A percentile compares a stretch with the other conserved stretches of the same genome.
Evolutionary conservation across 331 rosid species (phyloP).

Genomic region (Erythrophleum ivorense): DNA sequence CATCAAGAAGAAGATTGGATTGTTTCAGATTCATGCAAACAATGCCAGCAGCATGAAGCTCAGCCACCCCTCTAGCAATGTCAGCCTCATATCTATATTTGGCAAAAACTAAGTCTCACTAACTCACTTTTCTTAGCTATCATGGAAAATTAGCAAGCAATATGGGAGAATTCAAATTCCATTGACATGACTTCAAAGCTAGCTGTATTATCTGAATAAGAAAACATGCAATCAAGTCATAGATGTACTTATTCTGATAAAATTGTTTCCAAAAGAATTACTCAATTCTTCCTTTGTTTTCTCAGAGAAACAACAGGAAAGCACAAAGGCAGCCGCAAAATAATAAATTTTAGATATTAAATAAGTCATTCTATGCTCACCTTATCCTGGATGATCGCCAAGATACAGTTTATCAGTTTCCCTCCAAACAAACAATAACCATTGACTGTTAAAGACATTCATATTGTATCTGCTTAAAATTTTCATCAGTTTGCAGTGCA

Average conservation of each 20-base stretch:
- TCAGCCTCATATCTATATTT: slow-evolving; percentile 90
- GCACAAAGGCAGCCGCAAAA: slow-evolving; percentile 27
- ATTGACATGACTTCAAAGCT: slow-evolving; percentile 12
- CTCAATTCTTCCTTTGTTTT: slow-evolving; percentile 25
- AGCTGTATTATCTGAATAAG: slow-evolving; percentile 28
- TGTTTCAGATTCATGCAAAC: slow-evolving; percentile 98
- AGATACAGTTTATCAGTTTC: slow-evolving; percentile 13
- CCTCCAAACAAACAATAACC: not conserved
- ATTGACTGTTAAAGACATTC: slow-evolving; percentile 1
- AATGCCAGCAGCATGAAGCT: slow-evolving; percentile 97
- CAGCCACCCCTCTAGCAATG: slow-evolving; percentile 96
- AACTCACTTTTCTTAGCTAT: not conserved
- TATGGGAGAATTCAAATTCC: slow-evolving; percentile 9
- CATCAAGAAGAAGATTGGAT: slow-evolving; percentile 94
- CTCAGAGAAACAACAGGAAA: slow-evolving; percentile 15
- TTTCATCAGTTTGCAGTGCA: slow-evolving; percentile 24
- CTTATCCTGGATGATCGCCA: not conserved
- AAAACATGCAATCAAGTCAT: slow-evolving; percentile 33
- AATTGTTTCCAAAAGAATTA: slow-evolving; percentile 22
- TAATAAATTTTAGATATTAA: slow-evolving; percentile 1
- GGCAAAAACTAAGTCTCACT: slow-evolving; percentile 44
- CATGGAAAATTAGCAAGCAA: slow-evolving; percentile 20
- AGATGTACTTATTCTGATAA: slow-evolving; percentile 3
- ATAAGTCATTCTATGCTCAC: slow-evolving; percentile 11
- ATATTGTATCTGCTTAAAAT: slow-evolving; percentile 21